These are phyloP conservation scores for Kazachstania psychrophila DNA, from an alignment of 805 yeast genomes.

Conservation along the genomic window DNA sequence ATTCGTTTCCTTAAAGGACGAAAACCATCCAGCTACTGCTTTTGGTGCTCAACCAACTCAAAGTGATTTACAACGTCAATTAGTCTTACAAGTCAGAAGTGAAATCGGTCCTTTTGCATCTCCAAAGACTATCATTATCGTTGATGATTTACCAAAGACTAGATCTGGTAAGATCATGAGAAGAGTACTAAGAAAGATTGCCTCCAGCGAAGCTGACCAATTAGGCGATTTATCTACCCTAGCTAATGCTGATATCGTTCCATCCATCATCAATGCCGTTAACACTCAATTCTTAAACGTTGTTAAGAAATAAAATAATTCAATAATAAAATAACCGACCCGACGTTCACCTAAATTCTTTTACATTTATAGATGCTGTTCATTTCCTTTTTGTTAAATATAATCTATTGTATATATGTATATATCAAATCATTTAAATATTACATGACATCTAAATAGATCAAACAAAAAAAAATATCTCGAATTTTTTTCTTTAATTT, in stretches of 20 bases:
- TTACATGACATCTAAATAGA: too few species aligned
- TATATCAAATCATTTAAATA: too few species aligned
- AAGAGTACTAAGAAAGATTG: slow-evolving; percentile 87
- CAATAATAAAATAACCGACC: too few species aligned
- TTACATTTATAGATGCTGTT: too few species aligned
- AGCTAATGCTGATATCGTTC: slow-evolving; percentile 79
- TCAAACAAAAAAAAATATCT: too few species aligned
- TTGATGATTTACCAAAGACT: slow-evolving; percentile 92
- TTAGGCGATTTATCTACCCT: slow-evolving; percentile 88
- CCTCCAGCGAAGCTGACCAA: slow-evolving; percentile 85
- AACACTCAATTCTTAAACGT: slow-evolving; percentile 33
- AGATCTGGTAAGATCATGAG: slow-evolving; percentile 98
- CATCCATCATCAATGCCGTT: slow-evolving; percentile 62
- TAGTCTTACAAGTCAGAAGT: slow-evolving; percentile 73
- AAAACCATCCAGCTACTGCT: slow-evolving; percentile 27
- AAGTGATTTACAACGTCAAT: slow-evolving; percentile 42
- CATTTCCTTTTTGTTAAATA: too few species aligned
- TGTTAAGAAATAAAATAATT: slow-evolving; percentile 22
- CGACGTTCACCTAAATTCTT: too few species aligned
- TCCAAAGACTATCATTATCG: slow-evolving; percentile 74
- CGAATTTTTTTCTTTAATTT: too few species aligned
- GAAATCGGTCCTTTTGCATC: slow-evolving; percentile 71
- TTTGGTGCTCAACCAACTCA: slow-evolving; percentile 26
- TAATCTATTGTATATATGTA: too few species aligned
- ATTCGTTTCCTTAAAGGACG: slow-evolving; percentile 69